phyloP scores from a whole-genome alignment of 345 rosid genomes.

The Brassica nigra region DNA sequence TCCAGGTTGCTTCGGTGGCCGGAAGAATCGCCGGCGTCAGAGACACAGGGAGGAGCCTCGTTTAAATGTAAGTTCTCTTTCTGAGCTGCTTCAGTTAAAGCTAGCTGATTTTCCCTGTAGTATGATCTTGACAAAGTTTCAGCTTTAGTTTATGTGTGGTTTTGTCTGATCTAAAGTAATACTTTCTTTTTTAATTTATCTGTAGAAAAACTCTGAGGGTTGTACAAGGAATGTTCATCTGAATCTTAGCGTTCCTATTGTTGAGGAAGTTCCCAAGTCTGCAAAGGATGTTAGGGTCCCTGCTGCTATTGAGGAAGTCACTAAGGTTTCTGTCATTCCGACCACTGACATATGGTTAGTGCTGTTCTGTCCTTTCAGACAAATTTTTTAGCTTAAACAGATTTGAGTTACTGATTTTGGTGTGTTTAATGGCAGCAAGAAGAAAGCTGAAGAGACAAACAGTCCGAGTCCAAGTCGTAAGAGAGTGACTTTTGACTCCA shows the following conservation, averaged over 20 bases:
- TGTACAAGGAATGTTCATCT: conserved; percentile 1
- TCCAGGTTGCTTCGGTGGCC: conserved; percentile 79
- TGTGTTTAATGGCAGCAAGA: conserved; percentile 16
- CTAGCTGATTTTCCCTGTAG: neutral
- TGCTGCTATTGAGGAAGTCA: neutral
- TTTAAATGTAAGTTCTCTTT: conserved; percentile 46
- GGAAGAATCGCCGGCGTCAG: conserved; percentile 61
- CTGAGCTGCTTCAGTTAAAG: neutral
- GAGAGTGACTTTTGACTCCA: conserved; percentile 79
- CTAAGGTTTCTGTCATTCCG: conserved; percentile 27
- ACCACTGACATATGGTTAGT: conserved; percentile 47
- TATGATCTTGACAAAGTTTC: neutral
- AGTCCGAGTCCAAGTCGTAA: conserved; percentile 48
- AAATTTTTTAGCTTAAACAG: neutral
- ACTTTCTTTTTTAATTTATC: neutral
- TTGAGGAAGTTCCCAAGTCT: conserved; percentile 8
- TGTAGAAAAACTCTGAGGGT: conserved; percentile 35
- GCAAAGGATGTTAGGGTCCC: neutral
- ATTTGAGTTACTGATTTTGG: neutral
- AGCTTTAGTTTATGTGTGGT: neutral
- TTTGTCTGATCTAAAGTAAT: neutral
- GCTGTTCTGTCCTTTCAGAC: neutral
- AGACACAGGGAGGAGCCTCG: conserved; percentile 53
- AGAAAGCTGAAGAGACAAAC: conserved; percentile 47
- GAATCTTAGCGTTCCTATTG: conserved; percentile 11